Percentiles rank a stretch among this genome's conserved stretches.
Evolutionary conservation across 2,329 filamentous ascomycete species (phyloP).

Genomic region (Claviceps sp.): DNA sequence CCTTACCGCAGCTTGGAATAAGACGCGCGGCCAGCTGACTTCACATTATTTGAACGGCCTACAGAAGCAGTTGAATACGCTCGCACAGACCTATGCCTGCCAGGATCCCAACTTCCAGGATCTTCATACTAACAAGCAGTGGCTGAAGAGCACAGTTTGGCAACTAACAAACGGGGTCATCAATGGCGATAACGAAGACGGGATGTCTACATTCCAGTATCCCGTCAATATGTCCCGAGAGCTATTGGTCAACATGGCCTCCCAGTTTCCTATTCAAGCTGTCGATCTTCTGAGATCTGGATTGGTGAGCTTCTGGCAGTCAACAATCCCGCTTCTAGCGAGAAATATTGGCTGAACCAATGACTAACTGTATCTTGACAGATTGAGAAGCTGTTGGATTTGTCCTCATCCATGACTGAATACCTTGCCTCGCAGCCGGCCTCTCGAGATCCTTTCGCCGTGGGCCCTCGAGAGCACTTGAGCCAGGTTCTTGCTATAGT

Average conservation of each 20-base stretch:
- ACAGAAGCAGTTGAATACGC: slow-evolving; percentile 48
- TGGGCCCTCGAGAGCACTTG: slow-evolving; percentile 61
- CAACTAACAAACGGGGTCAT: slow-evolving; percentile 44
- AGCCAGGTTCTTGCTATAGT: slow-evolving; percentile 55
- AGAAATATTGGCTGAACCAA: background rate
- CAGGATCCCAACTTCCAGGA: slow-evolving; percentile 42
- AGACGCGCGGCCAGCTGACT: slow-evolving; percentile 43
- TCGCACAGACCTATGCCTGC: slow-evolving; percentile 37
- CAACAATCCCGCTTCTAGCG: background rate
- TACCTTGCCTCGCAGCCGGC: slow-evolving; percentile 54
- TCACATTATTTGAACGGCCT: slow-evolving; percentile 42
- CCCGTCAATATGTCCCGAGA: slow-evolving; percentile 50
- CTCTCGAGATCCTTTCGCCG: slow-evolving; percentile 46
- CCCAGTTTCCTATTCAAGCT: slow-evolving; percentile 58
- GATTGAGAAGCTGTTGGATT: slow-evolving; percentile 71
- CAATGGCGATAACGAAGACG: slow-evolving; percentile 30
- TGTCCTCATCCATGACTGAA: slow-evolving; percentile 60
- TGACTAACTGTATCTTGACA: slow-evolving; percentile 14
- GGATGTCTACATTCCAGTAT: slow-evolving; percentile 49
- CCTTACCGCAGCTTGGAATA: slow-evolving; percentile 54
- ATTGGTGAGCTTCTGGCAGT: slow-evolving; percentile 39
- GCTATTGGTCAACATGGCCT: slow-evolving; percentile 50
- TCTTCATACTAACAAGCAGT: slow-evolving; percentile 46
- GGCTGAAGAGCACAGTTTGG: slow-evolving; percentile 52
- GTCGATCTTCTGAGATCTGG: slow-evolving; percentile 66